A percentile compares a stretch with the other conserved stretches of the same genome.
Evolutionary conservation across 148 eudicot genomes (phyloP).

Genomic region (Amaranthus hypochondriacus): DNA sequence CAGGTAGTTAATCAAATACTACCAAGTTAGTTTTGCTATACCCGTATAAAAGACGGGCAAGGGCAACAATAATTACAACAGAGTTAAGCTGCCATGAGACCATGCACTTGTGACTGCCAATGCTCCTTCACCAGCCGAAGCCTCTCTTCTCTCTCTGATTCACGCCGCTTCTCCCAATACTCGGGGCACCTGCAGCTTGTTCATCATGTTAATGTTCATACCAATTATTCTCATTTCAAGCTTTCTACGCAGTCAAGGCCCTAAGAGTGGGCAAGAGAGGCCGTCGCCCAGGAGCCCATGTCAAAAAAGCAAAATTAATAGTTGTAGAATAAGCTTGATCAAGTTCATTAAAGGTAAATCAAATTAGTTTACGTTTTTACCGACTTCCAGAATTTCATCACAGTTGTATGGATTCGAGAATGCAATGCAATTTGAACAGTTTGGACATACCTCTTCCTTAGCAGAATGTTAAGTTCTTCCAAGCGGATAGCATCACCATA

Average conservation of each 20-base stretch:
- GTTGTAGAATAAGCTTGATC: no score
- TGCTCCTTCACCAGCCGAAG: slow-evolving; percentile 57
- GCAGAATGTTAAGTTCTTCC: slow-evolving; percentile 55
- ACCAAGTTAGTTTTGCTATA: no score
- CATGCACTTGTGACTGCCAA: slow-evolving; percentile 54
- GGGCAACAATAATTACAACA: neutral
- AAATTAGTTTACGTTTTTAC: no score
- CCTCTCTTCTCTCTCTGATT: slow-evolving; percentile 56
- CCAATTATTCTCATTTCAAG: no score
- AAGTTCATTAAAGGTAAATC: no score
- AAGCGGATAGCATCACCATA: slow-evolving; percentile 48
- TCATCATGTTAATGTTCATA: no score
- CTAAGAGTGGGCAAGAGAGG: no score
- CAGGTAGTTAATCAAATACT: neutral
- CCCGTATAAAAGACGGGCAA: neutral
- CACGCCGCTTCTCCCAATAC: slow-evolving; percentile 64
- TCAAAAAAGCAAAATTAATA: no score
- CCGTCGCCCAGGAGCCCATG: no score
- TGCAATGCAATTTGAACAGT: neutral
- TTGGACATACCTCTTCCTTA: slow-evolving; percentile 38
- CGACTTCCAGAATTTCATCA: no score
- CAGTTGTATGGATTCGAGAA: no score
- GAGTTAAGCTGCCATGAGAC: slow-evolving; percentile 9
- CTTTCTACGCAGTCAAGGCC: no score
- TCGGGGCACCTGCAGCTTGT: slow-evolving; percentile 48